Conservation (phyloP, 2,329 filamentous ascomycete species). For the Zelopaecilomyces penicillatus region DNA sequence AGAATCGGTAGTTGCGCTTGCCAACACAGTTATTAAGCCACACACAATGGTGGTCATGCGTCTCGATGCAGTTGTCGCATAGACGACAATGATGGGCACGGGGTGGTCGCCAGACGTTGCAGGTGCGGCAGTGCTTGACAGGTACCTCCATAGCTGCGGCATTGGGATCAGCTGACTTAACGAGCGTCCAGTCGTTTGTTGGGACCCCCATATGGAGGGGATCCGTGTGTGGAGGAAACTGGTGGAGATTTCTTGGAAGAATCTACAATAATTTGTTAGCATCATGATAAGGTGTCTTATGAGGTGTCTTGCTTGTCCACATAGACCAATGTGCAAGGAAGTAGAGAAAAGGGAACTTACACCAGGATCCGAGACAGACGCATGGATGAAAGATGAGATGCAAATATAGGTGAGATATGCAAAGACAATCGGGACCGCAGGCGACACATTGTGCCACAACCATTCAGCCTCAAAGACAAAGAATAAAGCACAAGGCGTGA, state of each 20-base stretch:
- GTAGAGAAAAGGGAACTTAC: slow-evolving; percentile 45
- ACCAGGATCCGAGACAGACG: slow-evolving; percentile 84
- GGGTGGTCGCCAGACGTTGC: slow-evolving; percentile 93
- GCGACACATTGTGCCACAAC: slow-evolving; percentile 79
- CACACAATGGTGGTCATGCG: slow-evolving; percentile 95
- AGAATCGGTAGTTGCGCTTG: slow-evolving; percentile 94
- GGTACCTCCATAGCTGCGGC: slow-evolving; percentile 95
- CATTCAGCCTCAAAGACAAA: slow-evolving; percentile 78
- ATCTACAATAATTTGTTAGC: slow-evolving; percentile 51
- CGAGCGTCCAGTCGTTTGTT: slow-evolving; percentile 88
- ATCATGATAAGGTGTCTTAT: no score
- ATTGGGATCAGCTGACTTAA: slow-evolving; percentile 66
- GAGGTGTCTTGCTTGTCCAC: no score
- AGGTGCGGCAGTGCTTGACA: slow-evolving; percentile 96
- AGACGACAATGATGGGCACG: slow-evolving; percentile 93
- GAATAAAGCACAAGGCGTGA: slow-evolving; percentile 74
- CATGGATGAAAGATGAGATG: slow-evolving; percentile 88
- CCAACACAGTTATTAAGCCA: slow-evolving; percentile 99
- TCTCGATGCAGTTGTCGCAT: slow-evolving; percentile 96
- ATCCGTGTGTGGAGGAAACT: slow-evolving; percentile 72
- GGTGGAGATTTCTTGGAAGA: slow-evolving; percentile 83
- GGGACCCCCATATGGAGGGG: slow-evolving; percentile 73
- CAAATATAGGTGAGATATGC: slow-evolving; percentile 87
- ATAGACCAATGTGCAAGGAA: no score
- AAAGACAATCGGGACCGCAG: slow-evolving; percentile 81